Percentiles rank a stretch among this genome's conserved stretches.
These are phyloP conservation scores for Calcarisporium arbuscula DNA, from an alignment of 2,329 filamentous ascomycete species.

Conservation along the genomic window DNA sequence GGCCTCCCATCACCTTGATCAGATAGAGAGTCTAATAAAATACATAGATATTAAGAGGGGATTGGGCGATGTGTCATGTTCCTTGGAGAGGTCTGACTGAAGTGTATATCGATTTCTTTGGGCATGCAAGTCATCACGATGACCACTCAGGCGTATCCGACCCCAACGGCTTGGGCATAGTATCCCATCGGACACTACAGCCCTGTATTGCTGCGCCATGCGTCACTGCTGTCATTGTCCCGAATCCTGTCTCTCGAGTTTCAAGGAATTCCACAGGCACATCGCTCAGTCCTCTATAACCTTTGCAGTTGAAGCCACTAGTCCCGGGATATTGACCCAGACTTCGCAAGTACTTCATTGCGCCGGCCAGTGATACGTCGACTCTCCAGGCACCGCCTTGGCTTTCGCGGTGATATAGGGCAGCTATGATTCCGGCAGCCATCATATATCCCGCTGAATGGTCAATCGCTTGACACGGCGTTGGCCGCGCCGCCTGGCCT, in stretches of 20 bases:
- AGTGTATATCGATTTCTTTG: too few relatives aligned
- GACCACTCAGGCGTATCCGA: conserved; percentile 37
- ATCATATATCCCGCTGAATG: conserved; percentile 50
- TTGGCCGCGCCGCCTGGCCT: conserved; percentile 31
- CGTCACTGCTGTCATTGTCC: conserved; percentile 37
- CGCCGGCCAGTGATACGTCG: conserved; percentile 47
- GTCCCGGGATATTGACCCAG: conserved; percentile 42
- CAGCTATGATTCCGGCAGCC: conserved; percentile 44
- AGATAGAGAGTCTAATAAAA: background rate
- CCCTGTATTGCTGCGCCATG: conserved; percentile 43
- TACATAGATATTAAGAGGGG: too few relatives aligned
- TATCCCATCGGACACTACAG: conserved; percentile 39
- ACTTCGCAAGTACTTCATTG: conserved; percentile 49
- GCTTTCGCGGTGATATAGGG: conserved; percentile 38
- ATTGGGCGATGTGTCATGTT: too few relatives aligned
- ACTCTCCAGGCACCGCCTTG: conserved; percentile 40
- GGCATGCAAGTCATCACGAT: background rate
- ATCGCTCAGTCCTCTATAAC: conserved; percentile 18
- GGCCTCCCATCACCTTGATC: background rate
- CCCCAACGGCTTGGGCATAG: conserved; percentile 44
- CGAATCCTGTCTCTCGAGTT: conserved; percentile 36
- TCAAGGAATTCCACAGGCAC: conserved; percentile 34
- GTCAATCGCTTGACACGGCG: conserved; percentile 51
- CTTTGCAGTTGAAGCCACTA: conserved; percentile 32
- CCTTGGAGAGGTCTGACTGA: too few relatives aligned